Evolutionary conservation across 2,329 filamentous ascomycete genomes (phyloP).

Genomic region (Massarina eburnea): DNA sequence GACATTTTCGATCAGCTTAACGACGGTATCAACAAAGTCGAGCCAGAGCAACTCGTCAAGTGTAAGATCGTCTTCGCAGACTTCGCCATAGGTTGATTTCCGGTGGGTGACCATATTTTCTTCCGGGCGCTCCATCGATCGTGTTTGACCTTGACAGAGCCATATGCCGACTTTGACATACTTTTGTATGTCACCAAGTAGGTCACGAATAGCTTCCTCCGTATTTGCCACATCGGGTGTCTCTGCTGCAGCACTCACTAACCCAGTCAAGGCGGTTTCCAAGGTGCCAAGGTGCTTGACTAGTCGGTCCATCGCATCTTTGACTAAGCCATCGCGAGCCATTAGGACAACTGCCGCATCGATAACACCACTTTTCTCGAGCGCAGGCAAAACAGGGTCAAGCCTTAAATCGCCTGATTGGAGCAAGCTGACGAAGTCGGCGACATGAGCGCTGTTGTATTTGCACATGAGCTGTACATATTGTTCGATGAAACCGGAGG

Average conservation of each 20-base stretch:
- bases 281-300: constrained; percentile 79
- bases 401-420: constrained; percentile 78
- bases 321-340: constrained; percentile 81
- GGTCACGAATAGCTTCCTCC: constrained; percentile 68
- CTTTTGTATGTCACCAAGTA: constrained; percentile 79
- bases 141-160: constrained; percentile 86
- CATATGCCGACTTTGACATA: constrained; percentile 93
- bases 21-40: constrained; percentile 64
- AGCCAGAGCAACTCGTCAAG: constrained; percentile 67
- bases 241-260: constrained; percentile 65
- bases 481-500: constrained; percentile 69
- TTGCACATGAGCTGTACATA: constrained; percentile 92
- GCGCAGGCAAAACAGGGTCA: constrained; percentile 77
- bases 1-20: constrained; percentile 54
- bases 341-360: constrained; percentile 92
- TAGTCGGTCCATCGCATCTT: constrained; percentile 80
- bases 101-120: constrained; percentile 43
- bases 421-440: constrained; percentile 76
- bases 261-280: constrained; percentile 73
- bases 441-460: constrained; percentile 79
- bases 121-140: constrained; percentile 49
- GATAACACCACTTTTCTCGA: constrained; percentile 86
- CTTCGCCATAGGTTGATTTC: constrained; percentile 39
- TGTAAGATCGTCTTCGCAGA: constrained; percentile 60
- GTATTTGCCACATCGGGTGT: constrained; percentile 60